These are phyloP conservation scores for Penicillium simplicissimum DNA, from an alignment of 495 filamentous ascomycete genomes.

Conservation along the genomic window DNA sequence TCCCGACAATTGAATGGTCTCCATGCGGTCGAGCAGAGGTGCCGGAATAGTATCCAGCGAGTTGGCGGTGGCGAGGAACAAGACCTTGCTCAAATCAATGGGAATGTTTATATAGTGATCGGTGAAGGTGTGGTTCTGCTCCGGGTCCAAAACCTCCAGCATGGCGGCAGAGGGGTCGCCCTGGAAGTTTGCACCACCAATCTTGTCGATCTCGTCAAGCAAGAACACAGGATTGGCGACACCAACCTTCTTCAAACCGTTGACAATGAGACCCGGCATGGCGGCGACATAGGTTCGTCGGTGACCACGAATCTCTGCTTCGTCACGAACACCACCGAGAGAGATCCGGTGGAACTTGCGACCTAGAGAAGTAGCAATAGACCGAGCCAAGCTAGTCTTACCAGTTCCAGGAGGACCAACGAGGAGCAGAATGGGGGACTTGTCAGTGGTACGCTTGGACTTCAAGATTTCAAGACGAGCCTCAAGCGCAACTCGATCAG, in stretches of 20 bases:
- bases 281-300: constrained; percentile 96
- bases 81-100: constrained; percentile 91
- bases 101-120: constrained; percentile 98
- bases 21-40: constrained; percentile 95
- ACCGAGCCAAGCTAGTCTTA: constrained; percentile 95
- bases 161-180: constrained; percentile 98
- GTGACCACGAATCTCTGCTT: constrained; percentile 96
- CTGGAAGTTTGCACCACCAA: constrained; percentile 88
- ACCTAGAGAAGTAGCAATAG: constrained; percentile 86
- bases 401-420: constrained; percentile 95
- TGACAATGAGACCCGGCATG: constrained; percentile 95
- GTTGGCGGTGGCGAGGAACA: constrained; percentile 99
- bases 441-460: constrained; percentile 80
- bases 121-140: constrained; percentile 92
- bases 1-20: constrained; percentile 86
- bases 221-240: constrained; percentile 96
- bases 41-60: constrained; percentile 92
- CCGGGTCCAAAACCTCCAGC: constrained; percentile 97
- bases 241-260: constrained; percentile 93
- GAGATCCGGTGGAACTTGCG: constrained; percentile 98
- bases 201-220: constrained; percentile 98
- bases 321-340: constrained; percentile 91
- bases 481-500: constrained; percentile 48
- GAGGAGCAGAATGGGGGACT: constrained; percentile 91
- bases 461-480: constrained; percentile 68